Base-by-base conservation (phyloP, 2,329 filamentous ascomycete genomes). In the Fusarium veterinarium region DNA sequence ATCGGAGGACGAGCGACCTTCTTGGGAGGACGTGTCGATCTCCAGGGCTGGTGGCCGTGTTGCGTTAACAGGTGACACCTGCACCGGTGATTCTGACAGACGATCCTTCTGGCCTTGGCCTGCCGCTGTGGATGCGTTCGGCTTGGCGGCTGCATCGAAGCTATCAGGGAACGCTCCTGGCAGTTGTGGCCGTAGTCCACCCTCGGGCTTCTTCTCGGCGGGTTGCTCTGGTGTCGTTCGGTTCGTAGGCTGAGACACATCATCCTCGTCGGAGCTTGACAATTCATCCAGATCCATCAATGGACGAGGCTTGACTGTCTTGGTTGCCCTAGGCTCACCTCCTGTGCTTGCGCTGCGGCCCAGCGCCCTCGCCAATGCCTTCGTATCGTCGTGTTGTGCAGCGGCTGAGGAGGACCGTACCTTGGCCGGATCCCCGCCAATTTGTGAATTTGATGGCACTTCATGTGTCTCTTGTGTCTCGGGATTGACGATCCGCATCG, bases 281-380 rank as follows among this genome's bases (percentile, higher is more conserved):
- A 92, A 92, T 71, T 93, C 91, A 76, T 94, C 92, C 17, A 94
- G 84, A 60, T 91, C 90, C 69, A 91, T 86, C 30, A 91, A 89
- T 20, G 88, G 83, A 70, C 90, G 91, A 3, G 90, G 87, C 72
- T 77, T 80, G 40, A 73, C 64, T 8, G 77, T 63, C 80, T 90
- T 89, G 64, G 86, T 84, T 23, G 87, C 88, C 76, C 87, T 89
- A 5, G 84, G 76, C 42, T 89, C 88, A 44, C 78, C 82, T 59
- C 80, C 84, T 44, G 80, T 76, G 59, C 79, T 81, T 14, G 75
- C 68, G 61, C 76, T 80, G 11, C 76, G 77, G 23, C 74, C 53
- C 8, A 75, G 64, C 17, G 55, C 66, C 65, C 75, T 79, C 38
- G 75, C 71, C 25, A 73, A 46, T 19, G 67, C 67, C 17, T 67